Evolutionary conservation across 2,329 filamentous ascomycete genomes (phyloP).

Genomic region (Fusarium illudens): DNA sequence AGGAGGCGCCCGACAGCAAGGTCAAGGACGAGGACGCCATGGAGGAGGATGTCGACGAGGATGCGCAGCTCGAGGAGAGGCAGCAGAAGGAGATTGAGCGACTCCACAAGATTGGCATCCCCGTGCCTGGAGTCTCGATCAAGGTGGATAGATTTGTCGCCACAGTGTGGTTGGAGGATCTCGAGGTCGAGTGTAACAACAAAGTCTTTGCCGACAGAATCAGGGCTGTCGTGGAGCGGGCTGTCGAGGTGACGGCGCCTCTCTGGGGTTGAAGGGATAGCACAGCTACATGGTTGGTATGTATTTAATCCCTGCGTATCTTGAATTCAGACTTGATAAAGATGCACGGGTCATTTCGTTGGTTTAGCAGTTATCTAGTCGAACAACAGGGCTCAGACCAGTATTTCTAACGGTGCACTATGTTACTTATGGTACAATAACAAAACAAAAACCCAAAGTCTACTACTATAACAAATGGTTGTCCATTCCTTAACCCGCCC

Average conservation of each 20-base stretch:
- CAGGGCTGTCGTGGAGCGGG: conserved; percentile 86
- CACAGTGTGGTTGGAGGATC: conserved; percentile 88
- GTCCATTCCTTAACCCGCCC: conserved; percentile 8
- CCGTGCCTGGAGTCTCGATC: conserved; percentile 88
- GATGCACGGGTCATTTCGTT: not conserved
- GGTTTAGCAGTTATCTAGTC: not conserved
- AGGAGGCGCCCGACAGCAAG: conserved; percentile 46
- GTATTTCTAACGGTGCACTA: conserved; percentile 38
- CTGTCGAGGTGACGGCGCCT: conserved; percentile 84
- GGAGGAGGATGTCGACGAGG: conserved; percentile 48
- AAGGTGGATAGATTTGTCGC: conserved; percentile 88
- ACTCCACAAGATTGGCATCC: conserved; percentile 84
- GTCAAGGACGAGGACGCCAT: conserved; percentile 49
- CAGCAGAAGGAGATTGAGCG: conserved; percentile 77
- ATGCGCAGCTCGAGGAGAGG: conserved; percentile 60
- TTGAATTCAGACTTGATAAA: not conserved
- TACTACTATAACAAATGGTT: conserved; percentile 41
- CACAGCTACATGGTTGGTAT: not conserved
- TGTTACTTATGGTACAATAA: conserved; percentile 46
- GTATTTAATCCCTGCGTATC: not conserved
- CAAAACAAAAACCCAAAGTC: conserved; percentile 43
- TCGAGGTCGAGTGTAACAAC: conserved; percentile 88
- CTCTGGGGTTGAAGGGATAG: conserved; percentile 62
- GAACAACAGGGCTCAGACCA: conserved; percentile 20
- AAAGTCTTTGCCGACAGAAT: conserved; percentile 84